Evolutionary conservation across 164 flowering plant species (phyloP).

Genomic region (Buxus sempervirens): DNA sequence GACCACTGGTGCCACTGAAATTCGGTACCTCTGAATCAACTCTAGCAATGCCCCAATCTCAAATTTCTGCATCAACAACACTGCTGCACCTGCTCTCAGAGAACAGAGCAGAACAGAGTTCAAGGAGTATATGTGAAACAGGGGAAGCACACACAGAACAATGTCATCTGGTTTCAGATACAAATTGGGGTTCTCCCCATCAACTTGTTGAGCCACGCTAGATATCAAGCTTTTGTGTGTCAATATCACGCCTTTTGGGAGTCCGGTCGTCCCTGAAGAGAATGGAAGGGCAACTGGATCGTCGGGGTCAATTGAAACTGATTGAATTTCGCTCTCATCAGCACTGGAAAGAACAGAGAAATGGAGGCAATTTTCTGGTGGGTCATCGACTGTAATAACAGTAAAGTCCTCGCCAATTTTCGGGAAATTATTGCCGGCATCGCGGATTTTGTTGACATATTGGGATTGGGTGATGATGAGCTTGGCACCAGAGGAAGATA

Average conservation of each 20-base stretch:
- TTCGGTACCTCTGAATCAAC: constrained; percentile 44
- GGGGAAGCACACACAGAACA: constrained; percentile 73
- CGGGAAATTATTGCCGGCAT: constrained; percentile 10
- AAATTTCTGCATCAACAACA: constrained; percentile 68
- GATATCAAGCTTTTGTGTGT: constrained; percentile 71
- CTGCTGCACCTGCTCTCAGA: constrained; percentile 53
- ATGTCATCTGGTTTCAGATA: constrained; percentile 47
- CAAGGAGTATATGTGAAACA: constrained; percentile 75
- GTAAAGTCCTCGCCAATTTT: constrained; percentile 29
- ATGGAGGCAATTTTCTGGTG: constrained; percentile 53
- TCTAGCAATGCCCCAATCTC: constrained; percentile 59
- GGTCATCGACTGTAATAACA: constrained; percentile 45
- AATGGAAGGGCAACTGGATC: constrained; percentile 71
- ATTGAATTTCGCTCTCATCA: constrained; percentile 36
- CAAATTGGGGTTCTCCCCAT: constrained; percentile 80
- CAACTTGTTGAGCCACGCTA: constrained; percentile 78
- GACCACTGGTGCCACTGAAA: constrained; percentile 61
- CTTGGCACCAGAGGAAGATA: constrained; percentile 35
- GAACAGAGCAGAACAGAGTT: constrained; percentile 56
- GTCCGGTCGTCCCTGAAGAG: constrained; percentile 88
- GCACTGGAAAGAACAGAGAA: constrained; percentile 48
- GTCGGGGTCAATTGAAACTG: constrained; percentile 29
- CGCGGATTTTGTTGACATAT: constrained; percentile 51
- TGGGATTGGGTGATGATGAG: constrained; percentile 53
- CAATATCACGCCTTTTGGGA: constrained; percentile 76